A percentile compares a stretch with the other conserved stretches of the same genome.
phyloP scores from a whole-genome alignment of 2,329 filamentous ascomycete genomes.

The Simplicillium sp. region DNA sequence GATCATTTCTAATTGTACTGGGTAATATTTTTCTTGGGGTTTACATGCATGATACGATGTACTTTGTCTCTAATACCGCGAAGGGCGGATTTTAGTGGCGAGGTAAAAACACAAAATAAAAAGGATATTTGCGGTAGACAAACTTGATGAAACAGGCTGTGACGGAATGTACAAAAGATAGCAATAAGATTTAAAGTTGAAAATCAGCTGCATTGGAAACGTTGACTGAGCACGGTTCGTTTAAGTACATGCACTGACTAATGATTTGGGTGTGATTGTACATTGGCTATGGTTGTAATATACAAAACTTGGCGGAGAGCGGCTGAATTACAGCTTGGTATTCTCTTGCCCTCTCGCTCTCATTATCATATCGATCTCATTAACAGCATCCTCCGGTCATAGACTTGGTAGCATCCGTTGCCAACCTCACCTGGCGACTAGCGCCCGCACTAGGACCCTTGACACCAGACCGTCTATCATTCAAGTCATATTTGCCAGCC shows the following conservation, averaged over 20 bases:
- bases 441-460: slow-evolving; percentile 56
- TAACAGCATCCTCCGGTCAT: slow-evolving; percentile 39
- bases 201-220: no score
- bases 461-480: slow-evolving; percentile 84
- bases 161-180: slow-evolving; percentile 6
- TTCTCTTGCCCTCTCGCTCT: no score
- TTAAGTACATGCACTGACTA: no score
- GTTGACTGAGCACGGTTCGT: no score
- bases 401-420: slow-evolving; percentile 26
- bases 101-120: neutral
- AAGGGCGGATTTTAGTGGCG: neutral
- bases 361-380: slow-evolving; percentile 8
- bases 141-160: slow-evolving; percentile 4
- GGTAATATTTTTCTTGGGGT: no score
- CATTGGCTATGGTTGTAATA: no score
- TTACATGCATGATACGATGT: no score
- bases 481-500: slow-evolving; percentile 87
- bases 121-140: neutral
- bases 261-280: no score
- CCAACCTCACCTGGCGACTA: slow-evolving; percentile 35
- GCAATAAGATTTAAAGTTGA: neutral
- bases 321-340: no score
- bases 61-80: neutral
- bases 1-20: neutral
- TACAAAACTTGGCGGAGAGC: no score